Base-by-base conservation (phyloP, 106 monocot species). In the Narthecium ossifragum region DNA sequence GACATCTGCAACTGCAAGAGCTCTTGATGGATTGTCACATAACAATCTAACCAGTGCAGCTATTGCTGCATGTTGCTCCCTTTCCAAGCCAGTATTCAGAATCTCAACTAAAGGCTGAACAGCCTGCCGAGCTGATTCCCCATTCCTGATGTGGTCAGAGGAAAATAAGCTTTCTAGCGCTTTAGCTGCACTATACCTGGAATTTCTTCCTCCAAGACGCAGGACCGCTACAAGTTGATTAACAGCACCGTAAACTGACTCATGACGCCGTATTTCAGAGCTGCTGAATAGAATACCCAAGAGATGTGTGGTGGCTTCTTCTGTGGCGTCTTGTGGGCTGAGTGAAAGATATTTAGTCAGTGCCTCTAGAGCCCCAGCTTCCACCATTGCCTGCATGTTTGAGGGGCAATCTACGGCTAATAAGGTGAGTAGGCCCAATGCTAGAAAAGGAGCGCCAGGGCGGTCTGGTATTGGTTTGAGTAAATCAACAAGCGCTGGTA, bases 401-500 rank as follows among this genome's bases (percentile, higher is more conserved):
- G 79, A 21, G 14, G 81, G 75, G 58, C 76, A 85, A 70, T 91
- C 86, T 46, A 73, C 26, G n/a, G 91, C 88, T 61, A 91, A 50
- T 68, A 88, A 88, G 63, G 84, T 88, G 50, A 99, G 60, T 46
- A 91, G 75, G 22, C 81, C 63, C 66, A 99, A 77, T 51, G 98
- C 73, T 47, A 99, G 76, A 73, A 75, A 81, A 70, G 98, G 91
- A 52, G 98, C 98, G 65, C 98, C 91, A 34, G 98, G 98, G 46
- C 88, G 67, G 40, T 99, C 98, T 46, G 98, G 98, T 52, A 99
- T 99, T 34, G 98, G 98, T 74, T 88, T 91, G 52, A 99, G 87
- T 38, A 99, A 60, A 80, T 99, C 98, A 68, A 99, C 98, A 64
- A 99, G 81, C 31, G 59, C 62, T 61, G 98, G 98, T 57, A 99